Evolutionary conservation across 495 filamentous ascomycete genomes (phyloP), one percentile per base, ranked within the genome.

Genomic region (Neurospora sublineolata): DNA sequence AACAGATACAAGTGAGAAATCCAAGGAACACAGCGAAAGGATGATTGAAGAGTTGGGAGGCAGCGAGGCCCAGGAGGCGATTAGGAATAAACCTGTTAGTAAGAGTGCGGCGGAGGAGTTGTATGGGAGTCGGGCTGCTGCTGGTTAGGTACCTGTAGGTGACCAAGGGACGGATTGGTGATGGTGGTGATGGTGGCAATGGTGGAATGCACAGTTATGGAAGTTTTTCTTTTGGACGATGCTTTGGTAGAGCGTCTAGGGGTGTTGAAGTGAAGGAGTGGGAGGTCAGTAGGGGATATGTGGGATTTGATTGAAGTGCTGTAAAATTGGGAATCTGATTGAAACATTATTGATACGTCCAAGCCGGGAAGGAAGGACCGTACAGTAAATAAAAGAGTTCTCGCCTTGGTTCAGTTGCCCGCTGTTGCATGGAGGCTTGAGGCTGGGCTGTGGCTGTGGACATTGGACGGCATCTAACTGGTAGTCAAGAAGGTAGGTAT

Each of bases 61-160:
- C 0, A 72, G 80, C 38, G 76, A 72, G 37, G 79, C 76, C 3
- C 73, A 78, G 20, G 76, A 79, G 44, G 76, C 74, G 23, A 64
- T 71, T 27, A 58, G 77, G 70, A 72, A 76, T 20, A 73, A 79
- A 14, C 78, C 78, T 42, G 71, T 74, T 37, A 77, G 77, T 68
- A 79, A 78, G 72, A 70, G 69, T 39, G 79, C 79, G 4, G 80
- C 79, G 1, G 74, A 80, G 44, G 72, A 77, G n/a, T 69, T 82
- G 68, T 80, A 81, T 44, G 79, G 79, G 1, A 80, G 72, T 27
- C 39, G 79, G 37, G 77, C 77, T 71, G 71, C 74, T 68, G 77
- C 77, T 67, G 76, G 69, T 37, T 76, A 39, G 38, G 33, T n/a
- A n/a, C n/a, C n/a, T n/a, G n/a, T 69, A 39, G 16, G 70, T 2